These are phyloP conservation scores for Calvatia gigantea DNA, from an alignment of 768 basidiomycete genomes.

Conservation along the genomic window DNA sequence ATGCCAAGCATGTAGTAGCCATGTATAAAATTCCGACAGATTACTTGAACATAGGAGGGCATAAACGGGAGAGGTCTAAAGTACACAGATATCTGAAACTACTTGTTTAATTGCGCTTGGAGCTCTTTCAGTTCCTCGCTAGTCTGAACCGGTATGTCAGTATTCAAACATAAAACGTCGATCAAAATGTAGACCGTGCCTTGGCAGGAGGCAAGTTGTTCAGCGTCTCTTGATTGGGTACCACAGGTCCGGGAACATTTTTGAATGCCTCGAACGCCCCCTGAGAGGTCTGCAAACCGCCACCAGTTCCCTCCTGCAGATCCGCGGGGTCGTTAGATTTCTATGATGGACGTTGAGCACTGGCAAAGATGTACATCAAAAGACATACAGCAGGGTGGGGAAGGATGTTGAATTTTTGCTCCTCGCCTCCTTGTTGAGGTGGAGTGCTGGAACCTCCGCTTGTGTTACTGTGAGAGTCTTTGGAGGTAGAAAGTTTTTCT, in stretches of 20 bases:
- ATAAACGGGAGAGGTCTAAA: neutral
- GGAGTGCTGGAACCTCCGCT: conserved; percentile 8
- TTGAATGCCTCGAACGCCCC: conserved; percentile 38
- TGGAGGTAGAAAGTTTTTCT: conserved; percentile 15
- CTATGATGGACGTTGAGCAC: conserved; percentile 25
- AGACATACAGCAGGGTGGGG: conserved; percentile 58
- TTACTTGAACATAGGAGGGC: neutral
- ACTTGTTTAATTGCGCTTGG: conserved; percentile 1
- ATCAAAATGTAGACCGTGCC: conserved; percentile 28
- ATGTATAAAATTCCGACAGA: neutral
- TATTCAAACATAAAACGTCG: neutral
- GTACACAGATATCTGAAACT: neutral
- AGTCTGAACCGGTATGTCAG: conserved; percentile 29
- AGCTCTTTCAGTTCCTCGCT: conserved; percentile 40
- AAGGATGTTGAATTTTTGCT: conserved; percentile 47
- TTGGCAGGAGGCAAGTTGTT: conserved; percentile 43
- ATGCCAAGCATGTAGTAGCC: neutral
- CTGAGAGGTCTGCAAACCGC: conserved; percentile 28
- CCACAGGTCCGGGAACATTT: conserved; percentile 47
- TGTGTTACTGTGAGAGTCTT: neutral
- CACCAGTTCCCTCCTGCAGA: conserved; percentile 39
- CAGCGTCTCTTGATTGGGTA: conserved; percentile 42
- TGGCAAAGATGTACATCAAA: neutral
- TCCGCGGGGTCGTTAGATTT: conserved; percentile 61
- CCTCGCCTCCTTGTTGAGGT: conserved; percentile 18